Evolutionary conservation across 495 filamentous ascomycete species (phyloP).

Genomic region (Cladorrhinum samala): DNA sequence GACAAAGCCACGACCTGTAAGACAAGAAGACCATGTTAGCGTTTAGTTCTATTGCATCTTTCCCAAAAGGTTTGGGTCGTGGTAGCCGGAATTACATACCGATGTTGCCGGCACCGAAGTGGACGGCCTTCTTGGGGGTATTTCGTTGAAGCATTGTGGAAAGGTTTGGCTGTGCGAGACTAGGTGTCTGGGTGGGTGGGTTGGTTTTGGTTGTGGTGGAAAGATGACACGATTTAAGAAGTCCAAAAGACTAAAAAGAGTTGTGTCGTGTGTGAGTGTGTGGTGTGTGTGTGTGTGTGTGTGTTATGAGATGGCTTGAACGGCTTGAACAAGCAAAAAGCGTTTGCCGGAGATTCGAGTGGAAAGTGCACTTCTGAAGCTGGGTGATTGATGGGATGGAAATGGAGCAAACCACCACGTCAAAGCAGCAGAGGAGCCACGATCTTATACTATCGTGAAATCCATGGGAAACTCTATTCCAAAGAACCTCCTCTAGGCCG

Average conservation of each 20-base stretch:
- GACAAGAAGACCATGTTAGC: constrained; percentile 13
- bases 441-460: constrained; percentile 5
- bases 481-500: background rate
- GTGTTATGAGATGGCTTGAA: background rate
- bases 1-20: constrained; percentile 48
- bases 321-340: no score
- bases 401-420: background rate
- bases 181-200: no score
- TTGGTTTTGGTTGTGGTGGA: no score
- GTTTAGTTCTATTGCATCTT: background rate
- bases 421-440: background rate
- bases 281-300: background rate
- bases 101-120: constrained; percentile 95
- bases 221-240: no score
- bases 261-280: no score
- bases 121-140: constrained; percentile 67
- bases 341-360: no score
- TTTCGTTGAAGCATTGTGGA: constrained; percentile 13
- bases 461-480: background rate
- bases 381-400: background rate
- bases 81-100: constrained; percentile 24
- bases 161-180: no score
- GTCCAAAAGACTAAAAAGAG: no score
- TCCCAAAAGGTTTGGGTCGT: background rate
- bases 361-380: background rate